These are phyloP conservation scores for Solanum ossicruentum DNA, from an alignment of 257 asterid species.

Conservation along the genomic window DNA sequence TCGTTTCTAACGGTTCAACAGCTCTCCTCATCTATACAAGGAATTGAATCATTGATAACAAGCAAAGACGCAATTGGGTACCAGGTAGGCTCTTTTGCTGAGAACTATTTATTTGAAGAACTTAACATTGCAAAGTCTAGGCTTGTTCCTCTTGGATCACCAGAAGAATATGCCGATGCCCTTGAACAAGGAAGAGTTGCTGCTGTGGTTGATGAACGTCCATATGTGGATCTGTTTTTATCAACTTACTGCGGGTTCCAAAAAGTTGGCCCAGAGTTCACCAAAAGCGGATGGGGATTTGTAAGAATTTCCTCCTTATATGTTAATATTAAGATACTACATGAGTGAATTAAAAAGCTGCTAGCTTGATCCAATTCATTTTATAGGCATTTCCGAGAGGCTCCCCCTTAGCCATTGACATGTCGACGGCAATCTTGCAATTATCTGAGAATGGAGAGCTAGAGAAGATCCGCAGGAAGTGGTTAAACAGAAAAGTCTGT, in stretches of 20 bases:
- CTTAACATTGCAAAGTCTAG: constrained; percentile 59
- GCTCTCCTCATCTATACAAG: constrained; percentile 51
- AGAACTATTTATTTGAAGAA: constrained; percentile 48
- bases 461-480: constrained; percentile 14
- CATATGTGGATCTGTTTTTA: constrained; percentile 57
- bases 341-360: neutral
- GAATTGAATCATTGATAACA: constrained; percentile 56
- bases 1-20: constrained; percentile 70
- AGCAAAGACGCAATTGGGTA: constrained; percentile 56
- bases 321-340: no score
- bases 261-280: constrained; percentile 57
- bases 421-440: constrained; percentile 19
- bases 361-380: neutral
- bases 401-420: constrained; percentile 23
- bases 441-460: constrained; percentile 26
- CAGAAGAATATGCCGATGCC: constrained; percentile 62
- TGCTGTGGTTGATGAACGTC: constrained; percentile 70
- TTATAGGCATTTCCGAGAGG: constrained; percentile 24
- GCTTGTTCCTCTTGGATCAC: constrained; percentile 59
- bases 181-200: constrained; percentile 36
- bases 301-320: constrained; percentile 19
- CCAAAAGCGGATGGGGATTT: constrained; percentile 75
- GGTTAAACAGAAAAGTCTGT: constrained; percentile 20
- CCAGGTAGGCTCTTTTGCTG: constrained; percentile 68
- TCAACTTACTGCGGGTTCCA: constrained; percentile 48